Base-by-base conservation (phyloP, 495 filamentous ascomycete species). In the Usnea hakonensis region DNA sequence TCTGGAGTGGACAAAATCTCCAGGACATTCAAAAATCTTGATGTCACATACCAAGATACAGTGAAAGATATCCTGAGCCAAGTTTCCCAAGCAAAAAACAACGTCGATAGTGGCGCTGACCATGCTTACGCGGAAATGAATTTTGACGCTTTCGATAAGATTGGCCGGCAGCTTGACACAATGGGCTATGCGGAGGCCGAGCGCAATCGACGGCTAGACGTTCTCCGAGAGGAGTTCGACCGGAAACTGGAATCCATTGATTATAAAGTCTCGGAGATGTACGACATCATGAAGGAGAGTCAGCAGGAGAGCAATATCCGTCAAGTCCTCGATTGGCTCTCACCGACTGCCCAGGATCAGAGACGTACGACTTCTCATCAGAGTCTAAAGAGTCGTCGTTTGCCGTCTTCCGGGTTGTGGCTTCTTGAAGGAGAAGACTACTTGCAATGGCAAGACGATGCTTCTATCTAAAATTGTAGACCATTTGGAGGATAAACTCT, bases 51-150 rank as follows among this genome's bases (percentile, higher is more conserved):
- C 19, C 58, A 60, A 52, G 58, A 28, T 19, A 1, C 21, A 30
- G 43, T 52, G 4, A 46, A 60, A 30, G 19, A 30, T 60, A 28
- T 60, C 40, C 43, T 60, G 8, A 53, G 1, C 28, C 21, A 46
- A 53, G 43, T 60, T 50, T 60, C 58, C 23, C 2, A 60, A 17
- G 36, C 10, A 10, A 60, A 60, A 52, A 41, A 46, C 19, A 50
- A 23, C 23, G 44, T 52, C 7, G 43, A 60, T 50, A 52, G 40
- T 37, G 58, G 53, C 43, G 37, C 58, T 30, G 23, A 60, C 30
- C 43, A 60, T 60, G 58, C 58, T 30, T 60, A 60, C 23, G 58
- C 58, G 13, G 36, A 50, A 14, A 60, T 48, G 43, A 60, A 46
- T 19, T 33, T 60, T 16, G 21, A 53, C 28, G 43, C 58, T 30